phyloP scores from a whole-genome alignment of 176 grass and related monocot species.

The Aegilops tauschii region DNA sequence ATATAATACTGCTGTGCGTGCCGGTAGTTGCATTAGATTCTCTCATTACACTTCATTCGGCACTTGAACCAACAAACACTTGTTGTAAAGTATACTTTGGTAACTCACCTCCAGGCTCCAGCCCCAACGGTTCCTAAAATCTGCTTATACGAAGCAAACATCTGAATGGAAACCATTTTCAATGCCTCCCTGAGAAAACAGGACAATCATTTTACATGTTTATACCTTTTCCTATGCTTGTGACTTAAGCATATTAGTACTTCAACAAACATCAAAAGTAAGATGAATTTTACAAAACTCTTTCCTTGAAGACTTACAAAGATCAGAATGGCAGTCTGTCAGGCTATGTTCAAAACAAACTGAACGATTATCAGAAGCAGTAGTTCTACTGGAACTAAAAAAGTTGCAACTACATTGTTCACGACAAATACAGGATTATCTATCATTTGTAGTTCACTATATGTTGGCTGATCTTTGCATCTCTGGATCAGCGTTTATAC shows the following conservation, averaged over 20 bases:
- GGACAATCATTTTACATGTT: not conserved
- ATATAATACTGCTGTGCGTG: no score
- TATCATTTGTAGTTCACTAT: not conserved
- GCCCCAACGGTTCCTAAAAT: no score
- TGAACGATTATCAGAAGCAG: not conserved
- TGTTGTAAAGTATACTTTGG: no score
- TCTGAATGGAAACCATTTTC: not conserved
- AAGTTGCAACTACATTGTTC: not conserved
- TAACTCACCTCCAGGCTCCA: no score
- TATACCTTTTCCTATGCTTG: not conserved
- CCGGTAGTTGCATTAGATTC: no score
- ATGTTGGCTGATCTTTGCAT: slow-evolving; percentile 9
- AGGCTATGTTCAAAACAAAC: not conserved
- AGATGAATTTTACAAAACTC: not conserved
- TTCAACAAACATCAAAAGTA: not conserved
- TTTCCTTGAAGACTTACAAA: not conserved
- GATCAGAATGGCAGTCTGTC: not conserved
- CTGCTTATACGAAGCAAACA: no score
- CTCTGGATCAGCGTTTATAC: not conserved
- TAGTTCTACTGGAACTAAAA: not conserved
- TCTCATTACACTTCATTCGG: no score
- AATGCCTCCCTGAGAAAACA: not conserved
- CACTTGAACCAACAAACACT: no score
- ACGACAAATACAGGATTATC: not conserved
- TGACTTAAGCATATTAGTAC: not conserved